Conservation (phyloP, 1,284 basidiomycete species). For the Cutaneotrichosporon sp. region DNA sequence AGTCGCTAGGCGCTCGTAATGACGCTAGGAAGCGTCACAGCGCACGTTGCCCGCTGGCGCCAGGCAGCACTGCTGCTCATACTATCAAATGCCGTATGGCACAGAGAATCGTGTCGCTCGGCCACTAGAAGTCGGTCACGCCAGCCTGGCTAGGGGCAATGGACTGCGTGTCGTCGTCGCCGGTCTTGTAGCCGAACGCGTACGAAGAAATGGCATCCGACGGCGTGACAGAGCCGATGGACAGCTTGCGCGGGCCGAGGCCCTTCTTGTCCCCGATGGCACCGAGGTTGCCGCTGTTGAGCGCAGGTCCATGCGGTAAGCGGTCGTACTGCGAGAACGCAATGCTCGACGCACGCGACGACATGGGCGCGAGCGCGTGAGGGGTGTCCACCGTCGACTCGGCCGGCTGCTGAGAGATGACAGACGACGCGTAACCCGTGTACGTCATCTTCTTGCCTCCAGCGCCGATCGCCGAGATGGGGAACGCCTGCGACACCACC, state of each 20-base stretch:
- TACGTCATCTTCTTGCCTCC: slow-evolving; percentile 62
- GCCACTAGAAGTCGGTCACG: slow-evolving; percentile 52
- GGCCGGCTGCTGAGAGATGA: slow-evolving; percentile 81
- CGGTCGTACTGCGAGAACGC: slow-evolving; percentile 79
- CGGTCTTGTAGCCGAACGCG: slow-evolving; percentile 51
- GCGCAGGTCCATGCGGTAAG: slow-evolving; percentile 52
- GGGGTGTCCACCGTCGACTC: slow-evolving; percentile 59
- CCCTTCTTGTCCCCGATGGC: slow-evolving; percentile 22
- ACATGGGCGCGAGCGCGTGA: slow-evolving; percentile 25
- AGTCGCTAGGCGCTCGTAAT: background rate
- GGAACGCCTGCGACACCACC: slow-evolving; percentile 86
- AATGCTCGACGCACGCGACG: slow-evolving; percentile 56
- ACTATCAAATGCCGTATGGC: background rate
- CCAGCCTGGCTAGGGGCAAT: slow-evolving; percentile 53
- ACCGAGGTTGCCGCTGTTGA: slow-evolving; percentile 8
- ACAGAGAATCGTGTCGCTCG: background rate
- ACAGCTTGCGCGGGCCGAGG: slow-evolving; percentile 58
- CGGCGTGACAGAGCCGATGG: slow-evolving; percentile 68
- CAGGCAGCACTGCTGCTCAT: slow-evolving; percentile 3
- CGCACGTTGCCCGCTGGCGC: background rate
- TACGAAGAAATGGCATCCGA: slow-evolving; percentile 48
- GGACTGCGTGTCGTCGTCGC: slow-evolving; percentile 50
- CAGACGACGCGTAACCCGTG: slow-evolving; percentile 81
- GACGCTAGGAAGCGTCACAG: background rate
- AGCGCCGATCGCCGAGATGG: slow-evolving; percentile 58